Base-by-base conservation (phyloP, 768 basidiomycete species). In the Mycena rosella region DNA sequence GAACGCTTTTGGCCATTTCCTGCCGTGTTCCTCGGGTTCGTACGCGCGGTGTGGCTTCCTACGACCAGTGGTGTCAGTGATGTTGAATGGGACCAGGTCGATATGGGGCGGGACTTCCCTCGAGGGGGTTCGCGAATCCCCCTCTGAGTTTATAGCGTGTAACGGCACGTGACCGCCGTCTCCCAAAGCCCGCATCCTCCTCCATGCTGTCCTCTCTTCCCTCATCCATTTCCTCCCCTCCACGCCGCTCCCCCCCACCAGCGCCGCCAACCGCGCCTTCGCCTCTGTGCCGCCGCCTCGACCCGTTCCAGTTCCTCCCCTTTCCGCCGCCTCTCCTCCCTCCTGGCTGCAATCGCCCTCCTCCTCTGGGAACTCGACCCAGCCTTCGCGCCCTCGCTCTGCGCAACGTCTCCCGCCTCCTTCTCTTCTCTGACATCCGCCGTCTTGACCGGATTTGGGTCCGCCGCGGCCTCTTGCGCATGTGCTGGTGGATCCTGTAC, bases 51-150 rank as follows among this genome's bases (percentile, higher is more conserved):
- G 45, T 3, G 63, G 56, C 36, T 42, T 57, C 18, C 63, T 65
- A 29, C n/a, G 2, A 0, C 63, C 63, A 14, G 24, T 15, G 36
- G 24, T 58, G 63, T 65, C 55, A 65, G 63, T 44, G n/a, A 65
- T n/a, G 18, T 58, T 65, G 40, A 58, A 8, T 6, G 56, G 3
- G 0, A 51, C 38, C 1, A 26, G 17, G 38, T 57, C 48, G 27
- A 65, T 30, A 9, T 65, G 63, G 26, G 63, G 63, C 22, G 63
- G 63, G 48, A 65, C 63, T 65, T 65, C 63, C 63, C 63, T 65
- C 63, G 56, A 58, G 63, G 63, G 63, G 63, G 38, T 22, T 52
- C 56, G 63, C 63, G 48, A 65, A 65, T 58, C 30, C 63, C 63
- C 63, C 63, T 34, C 48, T 65, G 63, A 65, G 63, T 58, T 38